These are phyloP conservation scores for Alternaria consortialis DNA, from an alignment of 2,329 filamentous ascomycete genomes.

Conservation along the genomic window DNA sequence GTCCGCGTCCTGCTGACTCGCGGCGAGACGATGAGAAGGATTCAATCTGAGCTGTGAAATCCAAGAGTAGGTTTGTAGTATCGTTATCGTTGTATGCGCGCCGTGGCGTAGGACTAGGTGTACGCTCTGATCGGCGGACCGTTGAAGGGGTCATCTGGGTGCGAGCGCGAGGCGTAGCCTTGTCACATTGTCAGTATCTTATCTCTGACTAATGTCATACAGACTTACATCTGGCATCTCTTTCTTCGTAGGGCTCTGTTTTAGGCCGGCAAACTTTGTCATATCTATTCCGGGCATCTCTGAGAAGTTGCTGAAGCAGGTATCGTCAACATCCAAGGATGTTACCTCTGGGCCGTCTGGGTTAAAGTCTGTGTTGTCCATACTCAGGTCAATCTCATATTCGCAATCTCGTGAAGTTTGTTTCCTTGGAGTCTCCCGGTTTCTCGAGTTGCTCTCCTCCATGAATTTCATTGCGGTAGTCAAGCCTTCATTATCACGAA, in stretches of 20 bases:
- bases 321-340: slow-evolving; percentile 66
- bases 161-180: slow-evolving; percentile 48
- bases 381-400: slow-evolving; percentile 31
- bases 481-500: slow-evolving; percentile 52
- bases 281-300: slow-evolving; percentile 79
- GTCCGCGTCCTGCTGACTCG: slow-evolving; percentile 49
- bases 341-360: slow-evolving; percentile 41
- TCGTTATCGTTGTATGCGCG: slow-evolving; percentile 61
- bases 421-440: slow-evolving; percentile 31
- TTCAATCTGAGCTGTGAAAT: slow-evolving; percentile 84
- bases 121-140: slow-evolving; percentile 54
- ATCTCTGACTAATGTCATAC: neutral
- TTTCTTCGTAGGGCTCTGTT: slow-evolving; percentile 62
- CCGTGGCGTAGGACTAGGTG: slow-evolving; percentile 64
- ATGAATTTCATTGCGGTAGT: slow-evolving; percentile 49
- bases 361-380: slow-evolving; percentile 46
- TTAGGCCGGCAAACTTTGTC: slow-evolving; percentile 80
- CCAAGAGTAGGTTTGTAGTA: slow-evolving; percentile 81
- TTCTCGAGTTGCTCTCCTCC: slow-evolving; percentile 39
- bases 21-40: slow-evolving; percentile 57
- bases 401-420: slow-evolving; percentile 33
- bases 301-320: slow-evolving; percentile 86
- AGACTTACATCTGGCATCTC: slow-evolving; percentile 28
- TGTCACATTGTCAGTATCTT: slow-evolving; percentile 11
- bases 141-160: slow-evolving; percentile 61